Base-by-base conservation (phyloP, 345 rosid species). In the Ricinus communis region DNA sequence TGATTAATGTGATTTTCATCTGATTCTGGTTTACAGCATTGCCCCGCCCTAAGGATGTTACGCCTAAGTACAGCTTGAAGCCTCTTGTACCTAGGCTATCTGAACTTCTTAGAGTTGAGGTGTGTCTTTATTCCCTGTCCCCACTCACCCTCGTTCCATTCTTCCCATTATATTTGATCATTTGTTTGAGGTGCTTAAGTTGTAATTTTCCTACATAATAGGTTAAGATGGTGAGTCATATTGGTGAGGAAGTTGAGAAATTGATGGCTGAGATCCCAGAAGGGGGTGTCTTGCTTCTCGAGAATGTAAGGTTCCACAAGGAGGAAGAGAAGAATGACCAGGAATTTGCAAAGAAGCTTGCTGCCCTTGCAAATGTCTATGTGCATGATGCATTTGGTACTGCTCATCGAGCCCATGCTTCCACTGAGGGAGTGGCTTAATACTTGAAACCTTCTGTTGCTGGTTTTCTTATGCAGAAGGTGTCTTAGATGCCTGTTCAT, bases 301-400 rank as follows among this genome's bases (percentile, higher is more conserved):
- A 93, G 84, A 93, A 93, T 53, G 96, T 93, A 30, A 85, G 98
- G 72, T 93, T 93, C 70, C 84, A 93, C 84, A 87, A 86, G 80
- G 98, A 93, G 76, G 98, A 93, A 78, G 97, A 93, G 73, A 93
- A 93, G 88, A 93, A 93, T 25, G 96, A 91, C n/a, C 90, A 94
- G 8, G 97, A 91, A 74, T 93, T 93, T 67, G 89, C 97, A 6
- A 88, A 93, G 88, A 93, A 93, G 96, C 98, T 24, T 25, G 80
- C 80, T 47, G 28, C 76, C 25, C 64, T 77, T 18, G 80, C 80
- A 30, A 76, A 77, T 68, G 45, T 77, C 6, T 77, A 71, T 30
- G 80, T 77, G 8, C 72, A 77, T 68, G 80, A 77, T 62, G 80
- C 80, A 7, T 93, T 93, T 24, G 98, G 98, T 33, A 90, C 98